Evolutionary conservation across 1,284 basidiomycete genomes (phyloP), one percentile per base, ranked within the genome.

Genomic region (Taiwanofungus camphoratus): DNA sequence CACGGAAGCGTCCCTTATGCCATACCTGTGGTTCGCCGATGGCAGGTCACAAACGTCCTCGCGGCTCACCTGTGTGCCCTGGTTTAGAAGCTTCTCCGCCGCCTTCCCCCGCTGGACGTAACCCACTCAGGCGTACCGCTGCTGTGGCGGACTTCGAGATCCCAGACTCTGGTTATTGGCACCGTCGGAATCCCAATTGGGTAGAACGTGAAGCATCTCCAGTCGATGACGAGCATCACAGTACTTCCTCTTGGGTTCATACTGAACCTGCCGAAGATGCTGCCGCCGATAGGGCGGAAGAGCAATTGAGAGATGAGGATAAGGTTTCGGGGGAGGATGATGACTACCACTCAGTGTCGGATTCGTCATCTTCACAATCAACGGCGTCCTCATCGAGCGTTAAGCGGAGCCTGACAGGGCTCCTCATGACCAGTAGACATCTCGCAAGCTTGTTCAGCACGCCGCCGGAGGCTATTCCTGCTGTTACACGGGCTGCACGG

Each of bases 291-390:
- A 53, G 35, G 7, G 16, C 23, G 36, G 47, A 24, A 35, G 19
- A 18, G 8, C 38, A 45, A 18, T 39, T 29, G 18, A 42, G 37
- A 19, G 41, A 48, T 31, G 50, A 44, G 12, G 45, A 48, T 13
- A 31, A 13, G 4, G 22, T 26, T 33, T 12, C 9, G 18, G 13
- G 11, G 11, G 16, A 19, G 13, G 31, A 31, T 24, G 22, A 36
- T 29, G 33, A 31, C 2, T 7, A 18, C 32, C 11, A 27, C 21
- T 26, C 22, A 24, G 35, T 21, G 36, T 39, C 37, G 31, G 22
- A 8, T 91, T 90, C 65, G 71, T 30, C 26, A 20, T 50, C 43
- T 11, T 49, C 48, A 39, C 42, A 15, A 8, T 41, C 40, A 3
- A 23, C 31, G 12, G 22, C 34, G 15, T 49, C 47, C 5, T 15